Evolutionary conservation across 768 basidiomycete species (phyloP).

Genomic region (Boletus sp.): DNA sequence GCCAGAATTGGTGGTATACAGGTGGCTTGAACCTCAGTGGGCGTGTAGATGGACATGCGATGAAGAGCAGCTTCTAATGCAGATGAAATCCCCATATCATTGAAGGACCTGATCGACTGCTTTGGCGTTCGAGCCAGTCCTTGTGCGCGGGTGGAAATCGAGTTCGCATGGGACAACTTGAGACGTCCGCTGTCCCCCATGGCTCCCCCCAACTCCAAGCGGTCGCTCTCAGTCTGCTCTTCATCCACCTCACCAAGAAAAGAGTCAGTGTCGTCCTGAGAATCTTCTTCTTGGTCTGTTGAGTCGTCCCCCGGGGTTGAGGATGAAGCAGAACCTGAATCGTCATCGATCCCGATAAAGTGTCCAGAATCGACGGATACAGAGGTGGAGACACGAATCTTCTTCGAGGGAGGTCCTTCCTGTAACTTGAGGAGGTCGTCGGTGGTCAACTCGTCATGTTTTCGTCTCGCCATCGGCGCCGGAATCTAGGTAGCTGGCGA

Average conservation of each 20-base stretch:
- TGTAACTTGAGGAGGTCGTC: constrained; percentile 48
- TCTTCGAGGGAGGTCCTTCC: constrained; percentile 42
- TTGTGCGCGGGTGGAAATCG: constrained; percentile 9
- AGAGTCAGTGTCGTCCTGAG: constrained; percentile 10
- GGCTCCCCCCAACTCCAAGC: neutral
- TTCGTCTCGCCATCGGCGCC: constrained; percentile 19
- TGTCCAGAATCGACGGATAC: neutral
- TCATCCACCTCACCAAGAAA: constrained; percentile 4
- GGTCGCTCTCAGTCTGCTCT: neutral
- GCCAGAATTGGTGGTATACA: constrained; percentile 85
- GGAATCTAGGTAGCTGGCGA: neutral
- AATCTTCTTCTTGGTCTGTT: constrained; percentile 22
- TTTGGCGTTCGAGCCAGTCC: constrained; percentile 5
- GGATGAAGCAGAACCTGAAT: constrained; percentile 4
- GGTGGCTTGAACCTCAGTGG: constrained; percentile 85
- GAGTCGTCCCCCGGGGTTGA: constrained; percentile 7
- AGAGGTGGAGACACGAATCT: constrained; percentile 15
- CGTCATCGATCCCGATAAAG: neutral
- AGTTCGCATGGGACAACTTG: constrained; percentile 21
- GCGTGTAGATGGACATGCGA: constrained; percentile 79
- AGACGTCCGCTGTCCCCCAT: constrained; percentile 18
- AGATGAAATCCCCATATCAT: constrained; percentile 55
- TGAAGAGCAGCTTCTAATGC: constrained; percentile 61
- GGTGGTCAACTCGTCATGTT: constrained; percentile 30
- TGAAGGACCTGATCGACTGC: constrained; percentile 39